These are phyloP conservation scores for Phytophthora aleatoria DNA, from an alignment of 352 stramenopile species.

Conservation along the genomic window DNA sequence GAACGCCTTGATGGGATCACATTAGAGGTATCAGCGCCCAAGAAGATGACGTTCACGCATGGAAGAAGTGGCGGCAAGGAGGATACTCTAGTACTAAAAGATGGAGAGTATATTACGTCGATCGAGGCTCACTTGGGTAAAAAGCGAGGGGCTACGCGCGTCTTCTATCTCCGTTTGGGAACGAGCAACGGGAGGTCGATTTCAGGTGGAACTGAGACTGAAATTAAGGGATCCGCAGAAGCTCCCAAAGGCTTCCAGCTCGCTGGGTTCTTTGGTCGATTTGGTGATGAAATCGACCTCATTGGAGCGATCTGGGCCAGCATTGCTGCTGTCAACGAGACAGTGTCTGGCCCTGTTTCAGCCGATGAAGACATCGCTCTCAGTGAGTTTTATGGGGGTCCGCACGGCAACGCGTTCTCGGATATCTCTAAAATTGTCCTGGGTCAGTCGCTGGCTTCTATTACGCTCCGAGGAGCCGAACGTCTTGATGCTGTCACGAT, in stretches of 20 bases:
- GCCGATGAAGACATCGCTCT: slow-evolving; percentile 6
- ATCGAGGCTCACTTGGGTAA: slow-evolving; percentile 27
- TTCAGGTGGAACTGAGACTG: slow-evolving; percentile 11
- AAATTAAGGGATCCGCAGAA: slow-evolving; percentile 7
- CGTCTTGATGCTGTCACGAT: slow-evolving; percentile 49
- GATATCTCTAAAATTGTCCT: slow-evolving; percentile 29
- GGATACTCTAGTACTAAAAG: slow-evolving; percentile 7
- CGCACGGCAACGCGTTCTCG: slow-evolving; percentile 45
- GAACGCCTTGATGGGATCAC: not conserved
- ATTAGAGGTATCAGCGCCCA: not conserved
- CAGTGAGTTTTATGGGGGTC: slow-evolving; percentile 33
- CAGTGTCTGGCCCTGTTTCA: not conserved
- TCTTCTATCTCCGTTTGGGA: slow-evolving; percentile 29
- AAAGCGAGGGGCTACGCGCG: slow-evolving; percentile 18
- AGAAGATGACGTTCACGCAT: slow-evolving; percentile 12
- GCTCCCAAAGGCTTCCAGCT: slow-evolving; percentile 25
- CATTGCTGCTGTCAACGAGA: slow-evolving; percentile 3
- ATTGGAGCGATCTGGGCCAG: slow-evolving; percentile 24
- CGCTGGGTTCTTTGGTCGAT: slow-evolving; percentile 20
- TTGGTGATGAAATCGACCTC: slow-evolving; percentile 27
- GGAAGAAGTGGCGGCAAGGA: slow-evolving; percentile 1
- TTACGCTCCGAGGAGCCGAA: slow-evolving; percentile 36
- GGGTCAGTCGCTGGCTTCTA: slow-evolving; percentile 28
- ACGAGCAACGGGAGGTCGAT: slow-evolving; percentile 20
- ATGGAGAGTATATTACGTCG: not conserved